Percentiles rank a stretch among this genome's conserved stretches.
phyloP scores from a whole-genome alignment of 305 asterid species.

The Solanum hybrid region DNA sequence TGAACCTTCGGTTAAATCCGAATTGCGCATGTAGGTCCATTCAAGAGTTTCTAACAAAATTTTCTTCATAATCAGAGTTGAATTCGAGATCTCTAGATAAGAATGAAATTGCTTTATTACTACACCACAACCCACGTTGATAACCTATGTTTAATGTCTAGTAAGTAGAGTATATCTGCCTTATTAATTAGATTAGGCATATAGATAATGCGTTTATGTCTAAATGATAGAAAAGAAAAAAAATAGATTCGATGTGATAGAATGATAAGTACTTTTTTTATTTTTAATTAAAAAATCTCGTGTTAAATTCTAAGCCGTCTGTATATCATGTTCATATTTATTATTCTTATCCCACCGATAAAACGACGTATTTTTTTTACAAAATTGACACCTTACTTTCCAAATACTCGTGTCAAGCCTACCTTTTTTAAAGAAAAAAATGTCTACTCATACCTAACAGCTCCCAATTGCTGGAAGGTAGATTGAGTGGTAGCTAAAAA shows the following conservation, averaged over 20 bases:
- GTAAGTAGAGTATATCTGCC: background rate
- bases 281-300: too few species aligned
- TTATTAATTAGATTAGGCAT: background rate
- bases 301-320: rapidly evolving
- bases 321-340: background rate
- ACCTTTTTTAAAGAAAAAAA: background rate
- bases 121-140: too few species aligned
- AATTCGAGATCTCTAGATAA: background rate
- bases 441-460: background rate
- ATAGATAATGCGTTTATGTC: background rate
- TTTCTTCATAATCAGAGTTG: too few species aligned
- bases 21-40: rapidly evolving
- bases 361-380: background rate
- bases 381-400: background rate
- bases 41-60: background rate
- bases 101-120: too few species aligned
- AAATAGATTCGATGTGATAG: too few species aligned
- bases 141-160: background rate
- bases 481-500: background rate
- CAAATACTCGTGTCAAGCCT: background rate
- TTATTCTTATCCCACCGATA: background rate
- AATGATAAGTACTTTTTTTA: too few species aligned
- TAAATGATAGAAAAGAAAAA: background rate
- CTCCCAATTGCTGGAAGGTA: background rate
- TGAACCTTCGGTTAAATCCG: rapidly evolving